These are phyloP conservation scores for Polytrichum formosum DNA, from an alignment of 225 moss, liverwort and hornwort species.

Conservation along the genomic window DNA sequence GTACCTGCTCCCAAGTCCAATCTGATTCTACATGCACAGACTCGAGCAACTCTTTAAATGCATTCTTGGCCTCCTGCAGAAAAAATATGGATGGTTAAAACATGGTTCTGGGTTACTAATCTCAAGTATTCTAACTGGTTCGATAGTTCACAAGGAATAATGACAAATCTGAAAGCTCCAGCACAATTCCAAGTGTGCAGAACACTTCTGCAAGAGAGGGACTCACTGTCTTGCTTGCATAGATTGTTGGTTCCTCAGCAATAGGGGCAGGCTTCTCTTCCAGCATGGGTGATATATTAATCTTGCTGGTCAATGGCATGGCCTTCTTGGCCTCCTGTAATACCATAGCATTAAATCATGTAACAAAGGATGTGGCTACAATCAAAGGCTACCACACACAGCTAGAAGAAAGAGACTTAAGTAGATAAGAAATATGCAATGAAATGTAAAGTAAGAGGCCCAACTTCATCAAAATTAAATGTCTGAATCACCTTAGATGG, in stretches of 20 bases:
- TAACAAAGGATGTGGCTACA: no score
- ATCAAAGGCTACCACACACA: no score
- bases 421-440: no score
- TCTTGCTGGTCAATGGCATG: slow-evolving; percentile 77
- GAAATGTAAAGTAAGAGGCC: no score
- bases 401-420: no score
- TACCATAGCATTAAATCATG: slow-evolving; percentile 7
- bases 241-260: slow-evolving; percentile 80
- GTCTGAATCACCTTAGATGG: no score
- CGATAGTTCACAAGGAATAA: no score
- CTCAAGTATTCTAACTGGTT: not conserved
- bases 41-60: slow-evolving; percentile 95
- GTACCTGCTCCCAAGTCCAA: slow-evolving; percentile 99
- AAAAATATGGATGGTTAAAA: not conserved
- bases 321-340: slow-evolving; percentile 93
- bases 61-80: slow-evolving; percentile 93
- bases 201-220: not conserved
- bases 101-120: slow-evolving; percentile 6
- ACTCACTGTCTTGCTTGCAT: slow-evolving; percentile 80
- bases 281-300: slow-evolving; percentile 66
- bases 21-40: slow-evolving; percentile 93
- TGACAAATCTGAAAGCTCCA: no score
- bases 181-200: no score
- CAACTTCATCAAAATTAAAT: no score
- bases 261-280: slow-evolving; percentile 71